Evolutionary conservation across 2,329 filamentous ascomycete species (phyloP), one percentile per base, ranked within the genome.

Genomic region (Nannizziopsis barbatae): DNA sequence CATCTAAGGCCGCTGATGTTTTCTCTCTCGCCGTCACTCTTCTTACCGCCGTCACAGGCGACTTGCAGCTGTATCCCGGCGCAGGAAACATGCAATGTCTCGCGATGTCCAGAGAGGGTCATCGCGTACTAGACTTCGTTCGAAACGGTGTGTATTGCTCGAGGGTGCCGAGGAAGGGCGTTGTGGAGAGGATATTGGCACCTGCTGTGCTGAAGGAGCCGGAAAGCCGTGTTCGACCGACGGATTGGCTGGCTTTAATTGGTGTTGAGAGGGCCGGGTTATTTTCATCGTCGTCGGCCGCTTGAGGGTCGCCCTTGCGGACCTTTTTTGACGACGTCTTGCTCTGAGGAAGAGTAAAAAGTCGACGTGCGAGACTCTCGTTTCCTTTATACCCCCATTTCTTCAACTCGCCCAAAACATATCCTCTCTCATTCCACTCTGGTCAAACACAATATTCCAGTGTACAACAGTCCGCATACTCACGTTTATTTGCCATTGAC

Each of bases 11-110:
- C 2, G 68, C 68, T 8, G 70, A 72, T 51, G 63, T 72, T 1
- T 72, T 71, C 50, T 71, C 69, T 0, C 60, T 72, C 2, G 70
- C 68, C 5, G 63, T 70, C 10, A 72, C 68, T 5, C 56, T 72
- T 5, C 60, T 72, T 14, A 67, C 68, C 1, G 67, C 66, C 10
- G 69, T 66, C 2, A 72, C 68, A 4, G 70, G 70, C 1, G 65
- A 72, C 53, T 46, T 70, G n/a, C 56, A 68, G 8, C 55, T 72
- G 1, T 72, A 71, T 49, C 59, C 66, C 0, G 64, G 66, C 5
- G 55, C 61, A 11, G 66, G 57, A 49, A 62, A 59, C 30, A 65
- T 69, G 56, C 63, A 68, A 53, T 60, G 67, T 10, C 59, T 70
- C 1, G 64, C 63, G 14, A 70, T 71, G 65, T 66, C 69, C 1